phyloP scores from a whole-genome alignment of 2,329 filamentous ascomycete genomes.

The Fusarium sulawesiense region DNA sequence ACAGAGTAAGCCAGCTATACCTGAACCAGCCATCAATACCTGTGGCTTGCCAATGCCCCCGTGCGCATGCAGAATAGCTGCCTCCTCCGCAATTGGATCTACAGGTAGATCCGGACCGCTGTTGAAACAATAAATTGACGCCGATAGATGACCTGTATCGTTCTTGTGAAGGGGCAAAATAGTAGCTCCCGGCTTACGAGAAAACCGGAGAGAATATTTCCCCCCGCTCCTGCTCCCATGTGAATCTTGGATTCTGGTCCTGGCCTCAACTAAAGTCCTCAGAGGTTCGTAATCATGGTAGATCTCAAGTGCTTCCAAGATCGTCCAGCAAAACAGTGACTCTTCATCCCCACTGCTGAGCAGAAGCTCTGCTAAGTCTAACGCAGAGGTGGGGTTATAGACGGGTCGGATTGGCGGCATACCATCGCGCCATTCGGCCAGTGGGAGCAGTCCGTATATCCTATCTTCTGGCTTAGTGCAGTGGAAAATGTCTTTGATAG shows the following conservation, averaged over 20 bases:
- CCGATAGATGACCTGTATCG: neutral
- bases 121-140: neutral
- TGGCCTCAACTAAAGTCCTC: neutral
- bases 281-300: neutral
- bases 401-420: neutral
- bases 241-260: accelerated
- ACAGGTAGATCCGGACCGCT: too few species aligned
- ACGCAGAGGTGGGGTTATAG: neutral
- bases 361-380: neutral
- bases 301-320: neutral
- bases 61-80: too few species aligned
- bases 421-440: neutral
- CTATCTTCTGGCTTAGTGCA: neutral
- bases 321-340: too few species aligned
- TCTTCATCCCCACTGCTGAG: neutral
- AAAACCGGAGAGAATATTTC: neutral
- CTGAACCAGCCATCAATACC: neutral
- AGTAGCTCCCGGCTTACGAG: accelerated
- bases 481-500: neutral
- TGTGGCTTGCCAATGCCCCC: too few species aligned
- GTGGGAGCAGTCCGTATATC: neutral
- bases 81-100: too few species aligned
- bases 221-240: too few species aligned
- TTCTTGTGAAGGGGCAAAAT: neutral
- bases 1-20: neutral